phyloP scores from a whole-genome alignment of 179 eudicot genomes.

The Camellia oleifera region DNA sequence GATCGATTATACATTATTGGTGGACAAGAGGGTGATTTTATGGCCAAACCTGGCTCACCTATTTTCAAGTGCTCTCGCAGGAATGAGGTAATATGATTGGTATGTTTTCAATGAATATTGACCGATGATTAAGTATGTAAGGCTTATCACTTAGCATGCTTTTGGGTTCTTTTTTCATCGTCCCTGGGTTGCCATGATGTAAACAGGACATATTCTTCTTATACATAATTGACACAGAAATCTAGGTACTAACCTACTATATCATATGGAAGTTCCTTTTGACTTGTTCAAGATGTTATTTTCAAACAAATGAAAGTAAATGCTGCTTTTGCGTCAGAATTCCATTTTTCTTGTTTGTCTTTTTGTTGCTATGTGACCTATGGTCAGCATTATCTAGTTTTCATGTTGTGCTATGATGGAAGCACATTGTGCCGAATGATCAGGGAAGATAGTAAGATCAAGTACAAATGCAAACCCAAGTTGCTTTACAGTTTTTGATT shows the following conservation, averaged over 20 bases:
- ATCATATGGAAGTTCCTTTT: not conserved
- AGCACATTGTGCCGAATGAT: constrained; percentile 3
- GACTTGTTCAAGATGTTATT: constrained; percentile 4
- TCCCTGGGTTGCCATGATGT: not conserved
- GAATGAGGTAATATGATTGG: constrained; percentile 57
- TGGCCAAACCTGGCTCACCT: constrained; percentile 99
- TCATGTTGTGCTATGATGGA: not conserved
- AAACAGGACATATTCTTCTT: not conserved
- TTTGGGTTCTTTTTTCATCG: not conserved
- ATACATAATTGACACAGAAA: not conserved
- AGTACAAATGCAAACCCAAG: not conserved
- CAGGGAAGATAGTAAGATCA: constrained; percentile 2
- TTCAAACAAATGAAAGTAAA: not conserved
- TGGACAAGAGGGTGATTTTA: constrained; percentile 99
- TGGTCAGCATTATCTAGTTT: too few relatives aligned
- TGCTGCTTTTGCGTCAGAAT: not conserved
- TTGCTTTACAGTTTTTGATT: not conserved
- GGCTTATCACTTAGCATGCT: not conserved
- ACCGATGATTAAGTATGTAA: not conserved
- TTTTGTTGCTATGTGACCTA: not conserved
- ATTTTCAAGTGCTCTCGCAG: constrained; percentile 97
- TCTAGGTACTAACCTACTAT: not conserved
- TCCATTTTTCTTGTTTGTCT: not conserved
- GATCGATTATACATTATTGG: constrained; percentile 83
- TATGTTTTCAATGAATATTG: not conserved